phyloP scores from a whole-genome alignment of 2,329 filamentous ascomycete species.

The Fusarium sp. region DNA sequence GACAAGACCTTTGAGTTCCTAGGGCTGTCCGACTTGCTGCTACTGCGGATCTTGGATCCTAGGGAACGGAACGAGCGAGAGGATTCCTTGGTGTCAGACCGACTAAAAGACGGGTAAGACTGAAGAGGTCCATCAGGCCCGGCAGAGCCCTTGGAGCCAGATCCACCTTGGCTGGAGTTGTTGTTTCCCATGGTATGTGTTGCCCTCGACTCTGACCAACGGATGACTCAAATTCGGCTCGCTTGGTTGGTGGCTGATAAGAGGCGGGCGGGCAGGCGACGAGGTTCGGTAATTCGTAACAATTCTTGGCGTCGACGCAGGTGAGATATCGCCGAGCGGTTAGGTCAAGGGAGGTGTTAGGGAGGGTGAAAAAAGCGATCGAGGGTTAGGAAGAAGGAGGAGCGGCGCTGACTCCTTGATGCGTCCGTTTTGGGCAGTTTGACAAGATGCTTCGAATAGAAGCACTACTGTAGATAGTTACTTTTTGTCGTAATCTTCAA shows the following conservation, averaged over 20 bases:
- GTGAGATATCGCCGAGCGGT: conserved; percentile 8
- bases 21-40: conserved; percentile 80
- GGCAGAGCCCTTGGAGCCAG: conserved; percentile 62
- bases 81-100: conserved; percentile 93
- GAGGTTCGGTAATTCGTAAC: conserved; percentile 39
- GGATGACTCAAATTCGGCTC: conserved; percentile 50
- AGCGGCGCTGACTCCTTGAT: conserved; percentile 58
- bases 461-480: conserved; percentile 19
- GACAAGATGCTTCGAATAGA: conserved; percentile 46
- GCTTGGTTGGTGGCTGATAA: conserved; percentile 33
- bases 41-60: conserved; percentile 88
- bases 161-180: conserved; percentile 69
- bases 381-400: conserved; percentile 62
- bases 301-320: conserved; percentile 31
- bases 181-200: conserved; percentile 76
- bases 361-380: conserved; percentile 66
- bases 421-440: conserved; percentile 63
- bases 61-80: conserved; percentile 86
- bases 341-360: conserved; percentile 51
- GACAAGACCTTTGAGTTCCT: conserved; percentile 77
- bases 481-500: conserved; percentile 1
- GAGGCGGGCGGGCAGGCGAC: conserved; percentile 16
- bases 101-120: conserved; percentile 91
- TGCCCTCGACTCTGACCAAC: conserved; percentile 38
- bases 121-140: conserved; percentile 68